Conservation (phyloP, 148 eudicot species). For the Rhododendron simsii region DNA sequence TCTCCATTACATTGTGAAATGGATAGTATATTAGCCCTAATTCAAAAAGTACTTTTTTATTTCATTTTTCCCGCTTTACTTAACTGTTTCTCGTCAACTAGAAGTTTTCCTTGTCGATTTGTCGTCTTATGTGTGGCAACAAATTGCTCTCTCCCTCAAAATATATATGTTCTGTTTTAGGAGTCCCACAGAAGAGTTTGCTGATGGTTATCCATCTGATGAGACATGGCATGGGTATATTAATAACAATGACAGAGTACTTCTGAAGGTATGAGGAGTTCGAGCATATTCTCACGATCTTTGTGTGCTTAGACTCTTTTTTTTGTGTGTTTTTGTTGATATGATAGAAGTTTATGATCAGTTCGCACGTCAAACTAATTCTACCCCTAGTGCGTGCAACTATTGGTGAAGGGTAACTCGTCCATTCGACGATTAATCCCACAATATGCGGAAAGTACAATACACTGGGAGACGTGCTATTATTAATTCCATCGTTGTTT, state of each 20-base stretch:
- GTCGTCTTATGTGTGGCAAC: not conserved
- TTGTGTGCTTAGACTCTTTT: not conserved
- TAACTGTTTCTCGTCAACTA: not conserved
- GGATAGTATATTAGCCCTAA: not conserved
- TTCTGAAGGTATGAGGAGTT: constrained; percentile 33
- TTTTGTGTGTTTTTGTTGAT: too few relatives aligned
- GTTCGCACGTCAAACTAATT: not conserved
- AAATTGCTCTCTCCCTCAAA: not conserved
- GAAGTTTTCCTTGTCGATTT: not conserved
- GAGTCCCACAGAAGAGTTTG: constrained; percentile 54
- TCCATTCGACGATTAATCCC: not conserved
- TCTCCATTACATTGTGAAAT: not conserved
- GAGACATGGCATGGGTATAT: constrained; percentile 55
- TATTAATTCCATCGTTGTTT: not conserved
- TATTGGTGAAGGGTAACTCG: not conserved
- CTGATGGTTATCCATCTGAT: constrained; percentile 47
- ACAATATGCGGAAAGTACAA: not conserved
- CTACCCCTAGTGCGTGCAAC: not conserved
- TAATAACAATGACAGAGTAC: constrained; percentile 49
- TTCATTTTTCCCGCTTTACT: not conserved
- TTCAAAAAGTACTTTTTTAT: not conserved
- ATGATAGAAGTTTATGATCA: not conserved
- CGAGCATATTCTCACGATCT: not conserved
- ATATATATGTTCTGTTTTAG: constrained; percentile 24
- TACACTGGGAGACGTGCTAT: not conserved